phyloP scores from a whole-genome alignment of 306 rosid species.

The Pyrus betulifolia region DNA sequence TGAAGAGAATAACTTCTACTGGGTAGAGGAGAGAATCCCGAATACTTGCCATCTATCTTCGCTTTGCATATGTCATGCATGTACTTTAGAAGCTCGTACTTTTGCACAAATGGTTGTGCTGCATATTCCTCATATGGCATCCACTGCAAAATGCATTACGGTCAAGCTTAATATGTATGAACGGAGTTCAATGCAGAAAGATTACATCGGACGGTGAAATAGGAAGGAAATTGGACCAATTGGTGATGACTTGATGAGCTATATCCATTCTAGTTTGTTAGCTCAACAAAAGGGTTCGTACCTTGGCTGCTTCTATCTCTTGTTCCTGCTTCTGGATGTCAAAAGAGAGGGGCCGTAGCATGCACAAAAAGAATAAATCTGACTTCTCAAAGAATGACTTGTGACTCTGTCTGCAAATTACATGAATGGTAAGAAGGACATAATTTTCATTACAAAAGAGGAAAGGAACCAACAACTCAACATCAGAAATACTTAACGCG shows the following conservation, averaged over 20 bases:
- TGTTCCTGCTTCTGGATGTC: conserved; percentile 60
- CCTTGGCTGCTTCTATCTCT: conserved; percentile 80
- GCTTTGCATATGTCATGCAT: conserved; percentile 36
- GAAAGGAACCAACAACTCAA: not conserved
- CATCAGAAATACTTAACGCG: not conserved
- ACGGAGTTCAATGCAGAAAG: not conserved
- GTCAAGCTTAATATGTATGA: not conserved
- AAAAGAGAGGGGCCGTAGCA: conserved; percentile 55
- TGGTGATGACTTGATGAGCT: not conserved
- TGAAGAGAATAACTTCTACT: conserved; percentile 11
- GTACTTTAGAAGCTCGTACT: conserved; percentile 27
- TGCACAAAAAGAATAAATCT: conserved; percentile 66
- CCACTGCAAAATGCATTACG: conserved; percentile 48
- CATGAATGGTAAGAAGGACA: not conserved
- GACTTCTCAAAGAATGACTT: conserved; percentile 71
- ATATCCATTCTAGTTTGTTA: not conserved
- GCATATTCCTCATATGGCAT: conserved; percentile 66
- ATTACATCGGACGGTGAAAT: no score
- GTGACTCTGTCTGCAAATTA: conserved; percentile 59
- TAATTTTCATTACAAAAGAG: not conserved
- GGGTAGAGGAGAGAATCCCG: conserved; percentile 48
- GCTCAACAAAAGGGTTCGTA: conserved; percentile 3
- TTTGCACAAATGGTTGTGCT: conserved; percentile 47
- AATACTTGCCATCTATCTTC: conserved; percentile 43
- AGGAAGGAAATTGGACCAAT: no score